Evolutionary conservation across 2,329 filamentous ascomycete genomes (phyloP), one percentile per base, ranked within the genome.

Genomic region (Raffaelea deltoideospora): DNA sequence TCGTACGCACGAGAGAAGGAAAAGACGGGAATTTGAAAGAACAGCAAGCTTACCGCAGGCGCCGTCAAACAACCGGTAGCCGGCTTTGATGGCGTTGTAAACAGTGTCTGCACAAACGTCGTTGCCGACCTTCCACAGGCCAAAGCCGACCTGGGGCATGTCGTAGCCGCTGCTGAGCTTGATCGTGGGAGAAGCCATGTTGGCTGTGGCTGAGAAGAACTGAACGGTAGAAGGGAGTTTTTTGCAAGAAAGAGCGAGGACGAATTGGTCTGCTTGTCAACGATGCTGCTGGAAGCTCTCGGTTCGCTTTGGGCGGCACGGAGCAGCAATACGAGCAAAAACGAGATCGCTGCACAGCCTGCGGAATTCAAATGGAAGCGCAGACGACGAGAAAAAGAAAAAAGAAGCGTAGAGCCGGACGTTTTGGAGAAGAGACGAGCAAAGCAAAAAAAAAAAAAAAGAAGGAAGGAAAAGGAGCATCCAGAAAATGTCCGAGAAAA

Each of bases 51-150:
- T 60, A 72, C 69, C 69, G 48, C 64, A 70, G 39, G 71, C 71
- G 46, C 71, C 70, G 47, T 76, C 71, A 36, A 76, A 63, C 29
- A 75, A 58, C 47, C 71, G 64, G 57, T 76, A 76, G 29, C 71
- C 71, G 35, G 59, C 59, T 61, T 75, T 76, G 61, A 76, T 74
- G 52, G 72, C 73, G 44, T 86, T 77, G 67, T 88, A 88, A 47
- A 88, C 76, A 42, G 72, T 73, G 49, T 88, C 80, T 49, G 82
- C 75, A 52, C 72, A 76, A 38, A 72, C 76, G 37, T 72, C 69
- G 47, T 79, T 80, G 56, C 74, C 73, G 45, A 90, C 79, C 64
- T 90, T 90, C 83, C 83, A 90, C 47, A 88, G 69, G 41, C 79
- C 79, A 54, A 82, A 82, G 57, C 79, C 79, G 46, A 83, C 76